Evolutionary conservation across 305 asterid genomes (phyloP), one percentile per base, ranked within the genome.

Genomic region (Solanum aculeatissimum): DNA sequence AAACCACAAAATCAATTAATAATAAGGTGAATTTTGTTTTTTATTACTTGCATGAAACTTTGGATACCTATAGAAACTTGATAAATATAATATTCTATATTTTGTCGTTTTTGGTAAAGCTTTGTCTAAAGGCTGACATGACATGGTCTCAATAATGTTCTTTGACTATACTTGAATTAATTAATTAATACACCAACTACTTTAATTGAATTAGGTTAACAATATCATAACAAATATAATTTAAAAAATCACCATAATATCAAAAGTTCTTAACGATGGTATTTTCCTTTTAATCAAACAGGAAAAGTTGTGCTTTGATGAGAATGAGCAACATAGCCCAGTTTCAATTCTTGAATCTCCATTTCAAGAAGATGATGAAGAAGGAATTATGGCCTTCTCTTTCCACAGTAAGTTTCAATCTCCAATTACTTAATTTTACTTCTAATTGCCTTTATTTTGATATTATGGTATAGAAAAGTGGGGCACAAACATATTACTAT

Each of bases 281-380:
- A 10, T 38, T 65, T 25, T 38, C 16, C 6, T 49, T 32, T n/a
- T 51, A 68, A 66, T 83, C 57, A 11, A 81, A 57, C 87, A 93
- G 97, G 92, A 72, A 60, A 85, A 89, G 10, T 86, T 91, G 90
- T 35, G 86, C 40, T 78, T 53, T 66, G 94, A 91, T 71, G 97
- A 92, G 82, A 84, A 77, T 32, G 97, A 94, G 27, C 97, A 92
- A 84, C 90, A 91, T 62, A 94, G 95, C 83, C 98, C 99, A 18
- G 91, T 94, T 35, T 95, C 98, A 83, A 92, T 95, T 85, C 93
- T 95, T 58, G 90, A 92, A 82, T 92, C 98, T 75, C 92, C 96
- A 75, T 95, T 94, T 84, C 89, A 69, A 53, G 88, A 88, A 79
- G 87, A 83, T 25, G 90, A 88, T 83, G 90, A 84, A 43, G 80